Base-by-base conservation (phyloP, 805 yeast genomes). In the Candida insectorum region DNA sequence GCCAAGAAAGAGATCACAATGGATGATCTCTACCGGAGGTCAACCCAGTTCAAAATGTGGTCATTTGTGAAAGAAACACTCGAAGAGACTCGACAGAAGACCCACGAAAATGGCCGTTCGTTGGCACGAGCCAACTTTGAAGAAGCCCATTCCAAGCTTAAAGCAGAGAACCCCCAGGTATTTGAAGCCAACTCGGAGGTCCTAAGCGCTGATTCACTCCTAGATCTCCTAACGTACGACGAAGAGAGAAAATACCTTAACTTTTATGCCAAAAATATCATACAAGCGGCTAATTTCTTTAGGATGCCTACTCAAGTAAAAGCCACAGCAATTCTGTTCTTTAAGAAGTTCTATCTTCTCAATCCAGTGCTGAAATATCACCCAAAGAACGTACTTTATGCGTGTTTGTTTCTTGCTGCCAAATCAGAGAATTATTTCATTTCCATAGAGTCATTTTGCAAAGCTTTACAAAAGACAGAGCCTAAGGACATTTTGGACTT, bases 351-450 rank as follows among this genome's bases (percentile, higher is more conserved):
- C 56, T 93, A 81, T 55, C 65, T 93, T 24, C 71, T 71, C 16
- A 79, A 88, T 54, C 80, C 91, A 17, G 91, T 85, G 17, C 80
- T 88, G 87, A 88, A 87, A 44, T 77, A 75, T 48, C 93, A 86
- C 49, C 98, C 98, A 8, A 85, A 85, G 50, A 74, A 79, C 39
- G 71, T 93, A 13, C 69, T 93, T 60, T 73, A 60, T 41, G 61
- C 70, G 5, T 82, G 95, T 42, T 73, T 93, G 9, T 93, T 88
- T 54, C 64, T 93, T 21, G 96, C 97, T 5, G 89, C 96, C 26
- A 93, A 93, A 58, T 77, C 89, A 12, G 98, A 93, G 51, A 91
- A 93, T 60, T 81, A 77, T 55, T 91, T 89, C 59, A 82, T 93
- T 19, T 77, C 95, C 17, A 84, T 91, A 39, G 82, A 83, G 26